Conservation (phyloP, 225 moss, liverwort and hornwort genomes). For the Marchantia paleacea region DNA sequence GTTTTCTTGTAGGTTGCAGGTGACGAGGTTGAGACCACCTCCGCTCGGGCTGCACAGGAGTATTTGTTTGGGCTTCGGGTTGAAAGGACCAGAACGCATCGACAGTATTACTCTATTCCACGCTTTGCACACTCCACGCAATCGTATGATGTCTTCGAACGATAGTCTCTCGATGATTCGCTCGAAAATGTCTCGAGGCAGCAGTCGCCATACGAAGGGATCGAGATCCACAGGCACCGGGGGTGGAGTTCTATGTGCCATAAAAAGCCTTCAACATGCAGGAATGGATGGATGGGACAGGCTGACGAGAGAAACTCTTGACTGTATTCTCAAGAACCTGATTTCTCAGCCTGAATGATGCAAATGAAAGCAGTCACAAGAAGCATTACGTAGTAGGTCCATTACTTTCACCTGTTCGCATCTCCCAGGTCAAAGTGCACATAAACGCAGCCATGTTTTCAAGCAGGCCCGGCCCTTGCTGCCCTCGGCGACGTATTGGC, state of each 20-base stretch:
- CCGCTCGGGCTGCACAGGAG: conserved; percentile 37
- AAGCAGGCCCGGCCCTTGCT: no score
- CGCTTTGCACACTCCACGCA: conserved; percentile 30
- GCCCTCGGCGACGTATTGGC: neutral
- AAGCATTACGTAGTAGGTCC: neutral
- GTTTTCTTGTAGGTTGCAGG: conserved; percentile 31
- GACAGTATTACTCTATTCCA: conserved; percentile 34
- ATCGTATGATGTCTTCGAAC: conserved; percentile 24
- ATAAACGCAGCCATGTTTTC: neutral
- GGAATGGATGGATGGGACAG: neutral
- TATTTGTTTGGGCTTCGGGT: conserved; percentile 28
- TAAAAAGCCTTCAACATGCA: neutral
- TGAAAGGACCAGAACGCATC: conserved; percentile 25
- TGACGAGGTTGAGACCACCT: conserved; percentile 30
- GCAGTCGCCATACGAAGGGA: conserved; percentile 27
- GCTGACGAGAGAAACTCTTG: neutral
- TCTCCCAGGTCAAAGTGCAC: neutral
- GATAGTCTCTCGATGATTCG: conserved; percentile 25
- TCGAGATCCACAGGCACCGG: conserved; percentile 16
- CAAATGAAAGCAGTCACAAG: neutral
- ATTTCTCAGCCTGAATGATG: neutral
- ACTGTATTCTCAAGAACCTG: neutral
- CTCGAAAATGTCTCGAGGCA: conserved; percentile 33
- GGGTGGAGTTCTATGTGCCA: conserved; percentile 11
- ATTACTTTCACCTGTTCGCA: neutral